These are phyloP conservation scores for Pulveroboletus frians DNA, from an alignment of 768 basidiomycete genomes.

Conservation along the genomic window DNA sequence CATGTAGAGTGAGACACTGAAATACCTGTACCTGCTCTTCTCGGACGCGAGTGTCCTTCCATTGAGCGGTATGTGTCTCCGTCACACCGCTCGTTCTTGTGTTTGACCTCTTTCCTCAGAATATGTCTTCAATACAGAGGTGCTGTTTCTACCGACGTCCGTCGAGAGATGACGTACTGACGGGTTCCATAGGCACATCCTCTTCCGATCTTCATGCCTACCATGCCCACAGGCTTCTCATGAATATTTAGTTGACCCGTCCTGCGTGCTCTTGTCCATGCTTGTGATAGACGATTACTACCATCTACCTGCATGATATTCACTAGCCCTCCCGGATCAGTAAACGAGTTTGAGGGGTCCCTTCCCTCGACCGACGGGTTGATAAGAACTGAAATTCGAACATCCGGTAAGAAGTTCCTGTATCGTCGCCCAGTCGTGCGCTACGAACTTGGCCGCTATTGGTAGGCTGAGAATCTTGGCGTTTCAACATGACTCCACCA, in stretches of 20 bases:
- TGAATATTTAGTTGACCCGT: slow-evolving; percentile 20
- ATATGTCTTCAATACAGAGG: slow-evolving; percentile 93
- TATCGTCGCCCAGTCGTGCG: not conserved
- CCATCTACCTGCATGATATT: not conserved
- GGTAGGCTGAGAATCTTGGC: not conserved
- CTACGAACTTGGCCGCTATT: not conserved
- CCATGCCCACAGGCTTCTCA: slow-evolving; percentile 44
- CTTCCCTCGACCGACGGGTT: not conserved
- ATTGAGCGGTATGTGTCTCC: slow-evolving; percentile 54
- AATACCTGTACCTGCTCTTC: slow-evolving; percentile 88
- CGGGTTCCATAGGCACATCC: slow-evolving; percentile 51
- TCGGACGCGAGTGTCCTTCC: slow-evolving; percentile 68
- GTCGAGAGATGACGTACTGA: not conserved
- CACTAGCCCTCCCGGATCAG: not conserved
- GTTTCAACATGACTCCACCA: not conserved
- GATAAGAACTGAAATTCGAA: not conserved
- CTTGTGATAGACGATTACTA: not conserved
- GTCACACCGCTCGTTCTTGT: not conserved
- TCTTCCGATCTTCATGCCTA: slow-evolving; percentile 62
- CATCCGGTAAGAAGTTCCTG: not conserved
- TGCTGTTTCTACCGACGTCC: slow-evolving; percentile 21
- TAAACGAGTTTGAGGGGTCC: not conserved
- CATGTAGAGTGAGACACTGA: slow-evolving; percentile 76
- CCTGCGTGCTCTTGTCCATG: not conserved
- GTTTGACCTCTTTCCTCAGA: slow-evolving; percentile 37